Conservation (phyloP, 495 filamentous ascomycete species). For the Bombardia bombarda region DNA sequence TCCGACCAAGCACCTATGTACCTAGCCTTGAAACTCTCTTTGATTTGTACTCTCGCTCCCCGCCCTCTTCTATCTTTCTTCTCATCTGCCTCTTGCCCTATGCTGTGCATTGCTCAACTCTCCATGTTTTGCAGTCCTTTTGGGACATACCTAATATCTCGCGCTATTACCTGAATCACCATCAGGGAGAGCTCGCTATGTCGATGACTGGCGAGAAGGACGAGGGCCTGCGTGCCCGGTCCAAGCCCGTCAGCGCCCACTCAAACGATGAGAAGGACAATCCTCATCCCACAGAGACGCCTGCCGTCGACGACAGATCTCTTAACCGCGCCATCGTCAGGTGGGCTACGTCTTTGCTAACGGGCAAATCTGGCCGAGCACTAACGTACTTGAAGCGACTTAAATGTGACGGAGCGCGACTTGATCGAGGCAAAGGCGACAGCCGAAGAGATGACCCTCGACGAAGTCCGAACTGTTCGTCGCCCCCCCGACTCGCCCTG, state of each 20-base stretch:
- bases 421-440: slow-evolving; percentile 17
- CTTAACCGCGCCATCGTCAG: background rate
- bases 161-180: background rate
- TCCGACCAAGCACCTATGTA: too few relatives aligned
- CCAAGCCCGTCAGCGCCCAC: background rate
- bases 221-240: background rate
- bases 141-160: too few relatives aligned
- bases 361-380: background rate
- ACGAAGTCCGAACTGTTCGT: slow-evolving; percentile 9
- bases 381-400: background rate
- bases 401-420: slow-evolving; percentile 22
- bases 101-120: too few relatives aligned
- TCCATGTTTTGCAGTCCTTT: too few relatives aligned
- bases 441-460: slow-evolving; percentile 17
- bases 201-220: background rate
- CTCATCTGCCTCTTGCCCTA: too few relatives aligned
- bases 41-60: too few relatives aligned
- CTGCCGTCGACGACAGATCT: background rate
- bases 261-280: background rate
- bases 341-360: background rate
- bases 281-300: background rate
- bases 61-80: too few relatives aligned
- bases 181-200: background rate
- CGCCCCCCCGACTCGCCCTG: background rate
- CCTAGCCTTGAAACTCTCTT: too few relatives aligned